A percentile compares a stretch with the other conserved stretches of the same genome.
These are phyloP conservation scores for Hymenochaete sp. DNA, from an alignment of 1,284 basidiomycete genomes.

Conservation along the genomic window DNA sequence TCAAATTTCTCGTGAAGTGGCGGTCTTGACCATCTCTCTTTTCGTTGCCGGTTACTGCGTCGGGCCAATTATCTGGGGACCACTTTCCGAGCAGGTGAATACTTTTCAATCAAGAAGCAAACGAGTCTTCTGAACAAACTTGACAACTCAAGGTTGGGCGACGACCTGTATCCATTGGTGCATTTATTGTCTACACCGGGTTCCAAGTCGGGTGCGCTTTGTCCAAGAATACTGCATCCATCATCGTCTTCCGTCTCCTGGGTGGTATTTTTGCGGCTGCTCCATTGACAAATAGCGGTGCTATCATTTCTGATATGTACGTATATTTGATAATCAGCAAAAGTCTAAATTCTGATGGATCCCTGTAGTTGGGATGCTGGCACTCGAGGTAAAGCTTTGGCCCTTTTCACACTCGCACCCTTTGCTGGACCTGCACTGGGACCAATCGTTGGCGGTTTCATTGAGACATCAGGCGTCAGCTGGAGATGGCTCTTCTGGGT, in stretches of 20 bases:
- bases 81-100: constrained; percentile 36
- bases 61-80: constrained; percentile 42
- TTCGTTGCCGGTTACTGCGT: constrained; percentile 40
- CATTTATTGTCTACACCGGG: constrained; percentile 41
- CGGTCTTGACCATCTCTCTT: constrained; percentile 31
- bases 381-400: constrained; percentile 44
- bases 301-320: constrained; percentile 33
- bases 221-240: constrained; percentile 46
- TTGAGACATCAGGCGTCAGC: constrained; percentile 33
- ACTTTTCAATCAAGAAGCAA: not conserved
- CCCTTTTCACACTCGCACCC: constrained; percentile 44
- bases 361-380: constrained; percentile 37
- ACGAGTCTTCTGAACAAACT: not conserved
- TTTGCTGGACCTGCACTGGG: constrained; percentile 38
- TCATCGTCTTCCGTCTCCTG: constrained; percentile 63
- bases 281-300: constrained; percentile 42
- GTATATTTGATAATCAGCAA: constrained; percentile 22
- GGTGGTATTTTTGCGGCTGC: constrained; percentile 51
- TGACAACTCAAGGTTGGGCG: constrained; percentile 23
- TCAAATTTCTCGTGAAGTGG: constrained; percentile 43
- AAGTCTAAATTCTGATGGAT: constrained; percentile 27
- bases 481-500: constrained; percentile 45
- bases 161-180: constrained; percentile 38
- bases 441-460: constrained; percentile 42
- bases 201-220: constrained; percentile 54